Evolutionary conservation across 192 early-diverging fungal genomes (phyloP).

Genomic region (Umbelopsis isabellina): DNA sequence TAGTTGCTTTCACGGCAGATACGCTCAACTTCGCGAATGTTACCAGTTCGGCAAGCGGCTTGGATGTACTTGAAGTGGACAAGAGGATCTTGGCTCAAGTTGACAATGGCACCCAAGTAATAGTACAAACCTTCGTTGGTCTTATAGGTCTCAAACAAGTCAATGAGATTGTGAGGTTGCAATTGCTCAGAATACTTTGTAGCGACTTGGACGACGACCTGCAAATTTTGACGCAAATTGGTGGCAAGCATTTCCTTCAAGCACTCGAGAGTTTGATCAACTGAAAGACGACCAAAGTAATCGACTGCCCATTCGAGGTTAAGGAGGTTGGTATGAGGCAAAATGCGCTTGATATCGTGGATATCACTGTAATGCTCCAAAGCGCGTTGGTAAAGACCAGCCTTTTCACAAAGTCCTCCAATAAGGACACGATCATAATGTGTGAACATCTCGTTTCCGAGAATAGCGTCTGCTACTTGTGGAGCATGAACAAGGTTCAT

Average conservation of each 20-base stretch:
- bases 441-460: slow-evolving; percentile 94
- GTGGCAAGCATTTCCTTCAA: slow-evolving; percentile 91
- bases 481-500: slow-evolving; percentile 98
- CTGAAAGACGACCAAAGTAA: slow-evolving; percentile 95
- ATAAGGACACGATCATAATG: slow-evolving; percentile 94
- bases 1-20: slow-evolving; percentile 95
- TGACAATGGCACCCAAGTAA: slow-evolving; percentile 95
- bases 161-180: slow-evolving; percentile 85
- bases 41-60: slow-evolving; percentile 88
- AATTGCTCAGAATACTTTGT: slow-evolving; percentile 98
- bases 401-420: slow-evolving; percentile 95
- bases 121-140: slow-evolving; percentile 96
- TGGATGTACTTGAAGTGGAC: slow-evolving; percentile 99
- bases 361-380: slow-evolving; percentile 97
- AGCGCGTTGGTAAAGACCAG: slow-evolving; percentile 93
- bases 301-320: slow-evolving; percentile 89
- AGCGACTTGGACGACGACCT: slow-evolving; percentile 92
- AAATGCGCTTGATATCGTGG: slow-evolving; percentile 94
- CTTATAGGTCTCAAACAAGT: slow-evolving; percentile 90
- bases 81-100: slow-evolving; percentile 90
- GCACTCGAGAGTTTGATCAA: slow-evolving; percentile 96
- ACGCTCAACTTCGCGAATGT: slow-evolving; percentile 97
- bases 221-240: slow-evolving; percentile 95
- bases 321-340: slow-evolving; percentile 86
- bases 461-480: slow-evolving; percentile 98